phyloP scores from a whole-genome alignment of 2,329 filamentous ascomycete species.

The Scorias spongiosa region DNA sequence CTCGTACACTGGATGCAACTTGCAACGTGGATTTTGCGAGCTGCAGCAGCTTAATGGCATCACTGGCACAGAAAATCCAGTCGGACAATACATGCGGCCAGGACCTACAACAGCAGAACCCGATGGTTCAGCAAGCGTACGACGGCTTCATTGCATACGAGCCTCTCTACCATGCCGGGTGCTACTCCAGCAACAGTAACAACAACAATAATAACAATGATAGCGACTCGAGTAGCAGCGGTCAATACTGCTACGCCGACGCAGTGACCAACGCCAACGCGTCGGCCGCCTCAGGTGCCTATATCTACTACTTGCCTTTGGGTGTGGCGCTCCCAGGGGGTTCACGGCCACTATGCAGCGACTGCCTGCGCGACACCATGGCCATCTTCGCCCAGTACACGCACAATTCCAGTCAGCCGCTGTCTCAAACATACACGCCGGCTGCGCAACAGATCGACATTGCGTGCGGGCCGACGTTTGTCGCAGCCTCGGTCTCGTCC shows the following conservation, averaged over 20 bases:
- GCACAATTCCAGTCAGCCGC: conserved; percentile 46
- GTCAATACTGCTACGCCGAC: conserved; percentile 56
- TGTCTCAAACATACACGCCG: conserved; percentile 52
- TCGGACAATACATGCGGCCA: conserved; percentile 48
- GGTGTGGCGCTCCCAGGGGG: conserved; percentile 54
- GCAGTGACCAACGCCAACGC: conserved; percentile 55
- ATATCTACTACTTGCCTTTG: conserved; percentile 74
- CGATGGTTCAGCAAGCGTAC: conserved; percentile 58
- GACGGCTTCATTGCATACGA: conserved; percentile 62
- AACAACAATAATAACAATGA: background rate
- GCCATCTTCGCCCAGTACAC: conserved; percentile 58
- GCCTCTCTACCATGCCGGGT: conserved; percentile 65
- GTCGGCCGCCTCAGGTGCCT: conserved; percentile 53
- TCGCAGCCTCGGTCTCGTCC: conserved; percentile 1
- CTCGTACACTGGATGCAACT: conserved; percentile 61
- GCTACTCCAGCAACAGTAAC: conserved; percentile 46
- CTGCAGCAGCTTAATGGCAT: conserved; percentile 51
- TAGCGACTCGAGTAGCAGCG: conserved; percentile 28
- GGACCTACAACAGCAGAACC: conserved; percentile 54
- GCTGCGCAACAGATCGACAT: conserved; percentile 63
- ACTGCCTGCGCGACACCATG: conserved; percentile 70
- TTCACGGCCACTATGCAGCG: conserved; percentile 56
- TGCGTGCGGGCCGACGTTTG: conserved; percentile 41
- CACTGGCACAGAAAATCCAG: conserved; percentile 51
- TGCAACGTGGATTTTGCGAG: conserved; percentile 52